These are phyloP conservation scores for Mucor indicus DNA, from an alignment of 371 early-diverging fungal species.

Conservation along the genomic window DNA sequence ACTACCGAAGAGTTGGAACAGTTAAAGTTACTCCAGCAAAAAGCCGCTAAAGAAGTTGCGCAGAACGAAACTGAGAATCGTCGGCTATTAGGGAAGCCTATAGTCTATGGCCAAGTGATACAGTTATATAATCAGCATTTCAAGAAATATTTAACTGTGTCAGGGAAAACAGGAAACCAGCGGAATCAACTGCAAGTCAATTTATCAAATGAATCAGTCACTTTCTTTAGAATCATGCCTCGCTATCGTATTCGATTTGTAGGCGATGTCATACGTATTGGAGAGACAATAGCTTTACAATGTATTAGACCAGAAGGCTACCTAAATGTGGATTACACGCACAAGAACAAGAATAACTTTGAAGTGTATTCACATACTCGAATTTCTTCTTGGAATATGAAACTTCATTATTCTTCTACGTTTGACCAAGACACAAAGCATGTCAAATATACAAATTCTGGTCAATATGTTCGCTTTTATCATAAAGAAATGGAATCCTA, in stretches of 20 bases:
- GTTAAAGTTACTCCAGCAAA: constrained; percentile 18
- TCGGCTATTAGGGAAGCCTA: constrained; percentile 43
- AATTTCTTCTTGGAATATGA: constrained; percentile 38
- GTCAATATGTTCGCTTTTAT: constrained; percentile 50
- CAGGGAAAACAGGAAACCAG: constrained; percentile 32
- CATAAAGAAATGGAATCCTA: constrained; percentile 59
- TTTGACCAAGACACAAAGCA: constrained; percentile 17
- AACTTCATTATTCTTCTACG: constrained; percentile 18
- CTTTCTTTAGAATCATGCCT: constrained; percentile 55
- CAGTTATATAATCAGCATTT: constrained; percentile 49
- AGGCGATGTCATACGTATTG: constrained; percentile 52
- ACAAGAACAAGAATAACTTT: constrained; percentile 12
- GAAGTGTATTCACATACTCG: constrained; percentile 36
- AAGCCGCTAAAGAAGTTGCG: constrained; percentile 28
- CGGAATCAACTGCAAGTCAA: constrained; percentile 34
- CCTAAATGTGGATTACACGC: constrained; percentile 30
- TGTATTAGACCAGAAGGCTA: constrained; percentile 53
- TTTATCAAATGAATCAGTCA: constrained; percentile 34
- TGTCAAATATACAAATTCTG: constrained; percentile 33
- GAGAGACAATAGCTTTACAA: constrained; percentile 51
- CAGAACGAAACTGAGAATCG: constrained; percentile 38
- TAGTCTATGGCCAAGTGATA: constrained; percentile 53
- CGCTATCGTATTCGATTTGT: constrained; percentile 54
- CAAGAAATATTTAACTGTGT: constrained; percentile 47
- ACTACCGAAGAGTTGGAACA: constrained; percentile 26